These are phyloP conservation scores for Wickerhamomyces sp. DNA, from an alignment of 1,139 yeast genomes.

Conservation along the genomic window DNA sequence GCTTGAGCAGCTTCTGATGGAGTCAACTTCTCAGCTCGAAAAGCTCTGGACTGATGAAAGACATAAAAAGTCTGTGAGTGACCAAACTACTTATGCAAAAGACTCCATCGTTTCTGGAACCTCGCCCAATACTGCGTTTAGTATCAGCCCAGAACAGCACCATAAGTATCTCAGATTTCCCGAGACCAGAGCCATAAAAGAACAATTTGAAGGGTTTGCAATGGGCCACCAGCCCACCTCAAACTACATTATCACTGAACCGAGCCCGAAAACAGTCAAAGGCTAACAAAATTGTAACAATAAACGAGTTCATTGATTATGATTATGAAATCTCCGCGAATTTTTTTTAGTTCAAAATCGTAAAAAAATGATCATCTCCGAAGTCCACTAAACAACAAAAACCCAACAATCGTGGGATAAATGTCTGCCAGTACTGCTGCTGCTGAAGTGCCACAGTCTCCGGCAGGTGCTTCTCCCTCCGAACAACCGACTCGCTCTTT, in stretches of 20 bases:
- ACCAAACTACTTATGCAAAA: background rate
- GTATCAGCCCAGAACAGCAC: background rate
- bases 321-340: no score
- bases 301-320: no score
- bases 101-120: background rate
- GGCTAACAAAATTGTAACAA: no score
- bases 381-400: no score
- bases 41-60: background rate
- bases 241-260: background rate
- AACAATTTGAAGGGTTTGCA: conserved; percentile 1
- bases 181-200: conserved; percentile 1
- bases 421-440: background rate
- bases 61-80: background rate
- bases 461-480: no score
- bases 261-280: conserved; percentile 5
- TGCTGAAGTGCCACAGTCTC: no score
- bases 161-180: background rate
- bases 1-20: background rate
- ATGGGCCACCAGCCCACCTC: background rate
- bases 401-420: no score
- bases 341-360: no score
- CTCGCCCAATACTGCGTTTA: background rate
- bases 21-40: background rate
- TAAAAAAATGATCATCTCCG: no score
- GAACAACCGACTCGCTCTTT: conserved; percentile 26